A percentile compares a stretch with the other conserved stretches of the same genome.
Evolutionary conservation across 2,329 filamentous ascomycete genomes (phyloP).

Genomic region (Botrytis sinoallii): DNA sequence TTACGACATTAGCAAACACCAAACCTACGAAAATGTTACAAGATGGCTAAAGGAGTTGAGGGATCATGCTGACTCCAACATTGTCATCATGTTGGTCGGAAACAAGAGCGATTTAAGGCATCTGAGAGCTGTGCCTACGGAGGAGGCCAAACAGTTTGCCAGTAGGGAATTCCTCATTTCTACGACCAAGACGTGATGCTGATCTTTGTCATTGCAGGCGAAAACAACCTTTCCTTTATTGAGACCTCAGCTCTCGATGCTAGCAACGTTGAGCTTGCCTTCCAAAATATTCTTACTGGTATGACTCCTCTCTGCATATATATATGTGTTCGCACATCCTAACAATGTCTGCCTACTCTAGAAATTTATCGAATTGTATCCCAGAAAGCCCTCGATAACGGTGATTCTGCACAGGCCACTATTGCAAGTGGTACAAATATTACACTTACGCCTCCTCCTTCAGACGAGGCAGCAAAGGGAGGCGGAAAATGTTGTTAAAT

Average conservation of each 20-base stretch:
- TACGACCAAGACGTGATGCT: slow-evolving; percentile 29
- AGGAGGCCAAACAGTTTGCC: slow-evolving; percentile 97
- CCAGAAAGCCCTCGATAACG: slow-evolving; percentile 91
- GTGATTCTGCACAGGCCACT: slow-evolving; percentile 75
- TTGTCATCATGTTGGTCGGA: slow-evolving; percentile 98
- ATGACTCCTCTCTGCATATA: slow-evolving; percentile 38
- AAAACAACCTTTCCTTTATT: slow-evolving; percentile 98
- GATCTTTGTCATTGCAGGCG: slow-evolving; percentile 56
- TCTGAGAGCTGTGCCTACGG: slow-evolving; percentile 91
- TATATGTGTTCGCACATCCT: slow-evolving; percentile 10
- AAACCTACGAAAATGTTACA: slow-evolving; percentile 98
- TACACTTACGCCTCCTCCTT: slow-evolving; percentile 80
- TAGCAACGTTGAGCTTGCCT: slow-evolving; percentile 97
- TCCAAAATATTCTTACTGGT: slow-evolving; percentile 99
- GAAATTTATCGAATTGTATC: slow-evolving; percentile 99
- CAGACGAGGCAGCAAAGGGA: slow-evolving; percentile 70
- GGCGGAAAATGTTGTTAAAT: slow-evolving; percentile 73
- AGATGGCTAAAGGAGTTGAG: slow-evolving; percentile 98
- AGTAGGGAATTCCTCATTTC: slow-evolving; percentile 53
- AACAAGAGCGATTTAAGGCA: slow-evolving; percentile 99
- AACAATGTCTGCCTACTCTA: slow-evolving; percentile 41
- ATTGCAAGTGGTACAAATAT: slow-evolving; percentile 80
- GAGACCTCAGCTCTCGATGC: slow-evolving; percentile 98
- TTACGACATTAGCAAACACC: slow-evolving; percentile 99
- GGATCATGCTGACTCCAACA: slow-evolving; percentile 97